Evolutionary conservation across 2,329 filamentous ascomycete species (phyloP).

Genomic region (Ceratocystis huliohia): DNA sequence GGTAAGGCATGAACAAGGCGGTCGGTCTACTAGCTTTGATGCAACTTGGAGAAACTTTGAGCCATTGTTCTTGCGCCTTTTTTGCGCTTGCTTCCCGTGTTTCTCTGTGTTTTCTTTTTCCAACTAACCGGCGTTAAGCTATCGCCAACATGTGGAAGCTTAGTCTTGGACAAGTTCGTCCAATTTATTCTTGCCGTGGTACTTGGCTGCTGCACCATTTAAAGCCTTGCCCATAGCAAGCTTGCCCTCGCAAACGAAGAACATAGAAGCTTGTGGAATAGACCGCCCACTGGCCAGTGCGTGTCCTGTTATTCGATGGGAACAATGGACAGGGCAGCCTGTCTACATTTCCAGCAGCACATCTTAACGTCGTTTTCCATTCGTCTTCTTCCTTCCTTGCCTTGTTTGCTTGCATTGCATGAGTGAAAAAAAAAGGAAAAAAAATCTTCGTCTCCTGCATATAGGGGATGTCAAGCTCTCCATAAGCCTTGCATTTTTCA

Average conservation of each 20-base stretch:
- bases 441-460: slow-evolving; percentile 1
- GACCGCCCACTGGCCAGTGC: neutral
- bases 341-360: neutral
- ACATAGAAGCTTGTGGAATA: neutral
- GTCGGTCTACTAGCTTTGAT: too few species aligned
- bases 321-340: neutral
- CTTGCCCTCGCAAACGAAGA: too few species aligned
- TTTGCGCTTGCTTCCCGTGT: neutral
- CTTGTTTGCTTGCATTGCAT: neutral
- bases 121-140: too few species aligned
- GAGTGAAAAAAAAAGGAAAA: neutral
- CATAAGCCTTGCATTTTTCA: neutral
- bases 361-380: neutral
- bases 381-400: neutral
- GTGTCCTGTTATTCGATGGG: neutral
- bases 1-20: too few species aligned
- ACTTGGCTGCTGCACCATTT: neutral
- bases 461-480: neutral
- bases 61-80: too few species aligned
- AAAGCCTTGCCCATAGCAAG: neutral
- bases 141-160: neutral
- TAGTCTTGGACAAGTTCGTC: neutral
- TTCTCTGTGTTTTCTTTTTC: neutral
- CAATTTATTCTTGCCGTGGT: neutral
- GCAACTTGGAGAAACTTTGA: too few species aligned